Base-by-base conservation (phyloP, 768 basidiomycete genomes). In the Mycena kentingensis region DNA sequence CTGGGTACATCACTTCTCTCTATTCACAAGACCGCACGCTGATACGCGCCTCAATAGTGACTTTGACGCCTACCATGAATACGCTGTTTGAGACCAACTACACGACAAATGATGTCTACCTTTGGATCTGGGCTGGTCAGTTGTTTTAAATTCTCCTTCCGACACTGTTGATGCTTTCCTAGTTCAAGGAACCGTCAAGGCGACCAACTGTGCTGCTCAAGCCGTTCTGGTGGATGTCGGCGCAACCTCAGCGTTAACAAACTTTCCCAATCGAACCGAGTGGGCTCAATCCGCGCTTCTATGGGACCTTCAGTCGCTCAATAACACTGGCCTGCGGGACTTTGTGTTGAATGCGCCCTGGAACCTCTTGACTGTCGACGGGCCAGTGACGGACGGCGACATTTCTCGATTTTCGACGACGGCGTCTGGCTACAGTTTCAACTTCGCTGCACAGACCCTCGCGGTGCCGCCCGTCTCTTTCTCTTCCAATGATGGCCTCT, bases 281-380 rank as follows among this genome's bases (percentile, higher is more conserved):
- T 88, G 84, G 84, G 78, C 81, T 0, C 79, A 80, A 63, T 64
- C 78, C 5, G 80, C 83, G 16, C 58, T 88, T 28, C 70, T 88
- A 2, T 88, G 83, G 82, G 81, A 80, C 59, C 65, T 82, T 2
- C 58, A 60, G 44, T 54, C 52, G n/a, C 31, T 60, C 12, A 55
- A 60, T 34, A 47, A 27, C 19, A 52, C 41, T 15, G 51, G 31
- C 24, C 64, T 87, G 55, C 79, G 77, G 51, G 52, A 69, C 4
- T 85, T 80, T 57, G 73, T 84, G 26, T 58, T 63, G 48, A 63
- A 67, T 21, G 77, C 81, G 7, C 73, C 80, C 5, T 88, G 84
- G 82, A 57, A 62, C 15, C 57, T 63, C 10, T 54, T 84, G 26
- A 60, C 63, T 16, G 52, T 49, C 7, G 80, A 80, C 64, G 77